Evolutionary conservation across 768 basidiomycete genomes (phyloP).

Genomic region (Kwoniella sp.): DNA sequence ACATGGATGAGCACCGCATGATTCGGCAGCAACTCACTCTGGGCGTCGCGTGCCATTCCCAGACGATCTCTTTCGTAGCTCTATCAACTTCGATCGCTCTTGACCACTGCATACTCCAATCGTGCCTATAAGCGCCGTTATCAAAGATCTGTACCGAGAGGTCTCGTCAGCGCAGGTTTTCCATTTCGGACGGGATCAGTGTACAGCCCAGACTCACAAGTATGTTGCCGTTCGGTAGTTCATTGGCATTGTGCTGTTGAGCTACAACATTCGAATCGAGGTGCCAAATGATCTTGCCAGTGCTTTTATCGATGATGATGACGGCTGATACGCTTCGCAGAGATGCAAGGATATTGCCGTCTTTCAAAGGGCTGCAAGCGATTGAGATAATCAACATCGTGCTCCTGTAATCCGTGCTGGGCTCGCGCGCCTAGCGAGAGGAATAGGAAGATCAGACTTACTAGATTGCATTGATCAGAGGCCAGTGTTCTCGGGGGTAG

Average conservation of each 20-base stretch:
- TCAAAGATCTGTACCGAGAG: slow-evolving; percentile 44
- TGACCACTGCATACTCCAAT: slow-evolving; percentile 36
- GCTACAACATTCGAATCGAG: slow-evolving; percentile 53
- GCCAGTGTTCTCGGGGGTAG: slow-evolving; percentile 31
- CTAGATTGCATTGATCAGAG: slow-evolving; percentile 30
- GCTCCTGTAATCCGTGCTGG: no score
- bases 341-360: slow-evolving; percentile 55
- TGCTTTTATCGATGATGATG: slow-evolving; percentile 50
- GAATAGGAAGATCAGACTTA: slow-evolving; percentile 9
- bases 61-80: slow-evolving; percentile 28
- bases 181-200: neutral
- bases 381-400: no score
- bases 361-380: slow-evolving; percentile 19
- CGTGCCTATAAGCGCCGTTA: slow-evolving; percentile 41
- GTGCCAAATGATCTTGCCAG: slow-evolving; percentile 55
- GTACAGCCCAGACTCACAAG: neutral
- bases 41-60: slow-evolving; percentile 24
- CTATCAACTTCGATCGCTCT: slow-evolving; percentile 29
- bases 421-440: no score
- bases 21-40: no score
- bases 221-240: slow-evolving; percentile 21
- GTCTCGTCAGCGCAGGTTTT: neutral
- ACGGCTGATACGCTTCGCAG: slow-evolving; percentile 47
- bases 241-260: slow-evolving; percentile 37
- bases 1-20: no score